Percentiles rank a stretch among this genome's conserved stretches.
These are phyloP conservation scores for Dichotomopilus funicola DNA, from an alignment of 2,329 filamentous ascomycete genomes.

Conservation along the genomic window DNA sequence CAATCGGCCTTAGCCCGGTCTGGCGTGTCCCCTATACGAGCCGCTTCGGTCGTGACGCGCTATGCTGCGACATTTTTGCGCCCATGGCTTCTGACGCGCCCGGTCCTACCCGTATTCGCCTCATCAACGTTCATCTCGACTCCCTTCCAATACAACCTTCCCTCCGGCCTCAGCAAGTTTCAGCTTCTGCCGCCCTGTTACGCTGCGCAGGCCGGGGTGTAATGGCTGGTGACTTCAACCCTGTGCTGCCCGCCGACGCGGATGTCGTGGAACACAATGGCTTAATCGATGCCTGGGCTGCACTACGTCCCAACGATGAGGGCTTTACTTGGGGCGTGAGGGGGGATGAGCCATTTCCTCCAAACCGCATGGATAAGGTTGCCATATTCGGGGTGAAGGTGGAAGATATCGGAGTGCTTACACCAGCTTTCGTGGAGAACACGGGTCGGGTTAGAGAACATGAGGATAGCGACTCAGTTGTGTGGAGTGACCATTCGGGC, in stretches of 20 bases:
- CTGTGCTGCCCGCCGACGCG: not conserved
- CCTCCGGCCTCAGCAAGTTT: not conserved
- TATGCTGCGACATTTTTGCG: slow-evolving; percentile 6
- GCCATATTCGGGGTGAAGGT: not conserved
- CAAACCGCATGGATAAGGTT: slow-evolving; percentile 1
- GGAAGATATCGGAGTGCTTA: not conserved
- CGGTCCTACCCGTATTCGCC: not conserved
- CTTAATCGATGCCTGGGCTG: not conserved
- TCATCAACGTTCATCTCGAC: slow-evolving; percentile 5
- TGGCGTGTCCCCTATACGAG: not conserved
- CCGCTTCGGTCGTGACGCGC: slow-evolving; percentile 1
- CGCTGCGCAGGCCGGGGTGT: not conserved
- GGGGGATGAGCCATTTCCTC: slow-evolving; percentile 1
- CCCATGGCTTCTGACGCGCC: not conserved
- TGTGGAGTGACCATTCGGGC: slow-evolving; percentile 4
- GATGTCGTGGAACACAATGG: not conserved
- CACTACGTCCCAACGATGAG: not conserved
- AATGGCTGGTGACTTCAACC: slow-evolving; percentile 5
- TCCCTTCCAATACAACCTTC: slow-evolving; percentile 6
- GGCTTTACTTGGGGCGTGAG: slow-evolving; percentile 2
- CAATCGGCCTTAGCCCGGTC: not conserved
- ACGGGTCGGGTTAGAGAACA: not conserved
- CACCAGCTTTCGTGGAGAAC: not conserved
- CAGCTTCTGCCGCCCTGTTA: not conserved
- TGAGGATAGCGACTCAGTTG: not conserved